phyloP scores from a whole-genome alignment of 257 asterid species.

The Lantana camara region DNA sequence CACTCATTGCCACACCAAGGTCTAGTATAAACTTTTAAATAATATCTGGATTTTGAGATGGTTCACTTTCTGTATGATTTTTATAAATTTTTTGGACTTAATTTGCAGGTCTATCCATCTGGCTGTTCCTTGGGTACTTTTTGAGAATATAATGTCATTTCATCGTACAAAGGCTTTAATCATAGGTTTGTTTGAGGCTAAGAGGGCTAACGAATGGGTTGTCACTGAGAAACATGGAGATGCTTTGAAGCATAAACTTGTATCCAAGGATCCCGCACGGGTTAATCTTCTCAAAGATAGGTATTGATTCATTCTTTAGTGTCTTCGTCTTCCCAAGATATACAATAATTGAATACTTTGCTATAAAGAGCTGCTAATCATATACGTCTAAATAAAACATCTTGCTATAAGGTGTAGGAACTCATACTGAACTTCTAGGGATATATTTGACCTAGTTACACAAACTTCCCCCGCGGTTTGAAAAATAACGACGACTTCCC shows the following conservation, averaged over 20 bases:
- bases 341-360: too few species aligned
- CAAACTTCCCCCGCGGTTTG: too few species aligned
- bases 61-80: not conserved
- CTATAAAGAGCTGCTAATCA: too few species aligned
- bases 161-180: conserved; percentile 70
- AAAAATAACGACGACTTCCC: too few species aligned
- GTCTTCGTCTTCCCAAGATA: too few species aligned
- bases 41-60: not conserved
- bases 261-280: conserved; percentile 31
- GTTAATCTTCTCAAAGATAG: conserved; percentile 44
- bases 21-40: conserved; percentile 18
- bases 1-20: conserved; percentile 74
- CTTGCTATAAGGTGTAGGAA: too few species aligned
- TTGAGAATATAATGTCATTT: conserved; percentile 77
- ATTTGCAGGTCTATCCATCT: conserved; percentile 59
- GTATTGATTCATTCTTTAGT: too few species aligned
- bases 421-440: too few species aligned
- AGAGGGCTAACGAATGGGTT: conserved; percentile 75
- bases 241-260: conserved; percentile 43
- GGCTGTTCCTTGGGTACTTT: conserved; percentile 73
- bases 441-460: too few species aligned
- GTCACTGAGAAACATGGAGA: conserved; percentile 84
- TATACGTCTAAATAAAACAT: too few species aligned
- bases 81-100: not conserved
- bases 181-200: conserved; percentile 59